Conservation (phyloP, 495 filamentous ascomycete genomes). For the Neurospora cerealis region DNA sequence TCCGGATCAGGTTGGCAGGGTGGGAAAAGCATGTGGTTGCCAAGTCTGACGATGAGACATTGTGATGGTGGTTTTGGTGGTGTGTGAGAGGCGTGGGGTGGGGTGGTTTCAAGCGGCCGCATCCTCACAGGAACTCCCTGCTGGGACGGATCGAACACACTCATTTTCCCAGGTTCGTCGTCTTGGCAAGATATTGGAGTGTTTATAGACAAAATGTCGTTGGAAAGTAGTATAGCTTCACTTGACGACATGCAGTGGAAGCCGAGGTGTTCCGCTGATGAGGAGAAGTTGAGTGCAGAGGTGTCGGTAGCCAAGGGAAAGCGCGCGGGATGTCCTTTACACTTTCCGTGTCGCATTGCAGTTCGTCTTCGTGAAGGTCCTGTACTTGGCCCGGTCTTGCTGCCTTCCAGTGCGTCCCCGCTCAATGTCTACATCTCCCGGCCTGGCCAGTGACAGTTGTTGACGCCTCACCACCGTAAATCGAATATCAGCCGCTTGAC, state of each 20-base stretch:
- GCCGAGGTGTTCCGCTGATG: background rate
- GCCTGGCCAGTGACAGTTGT: background rate
- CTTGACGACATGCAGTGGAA: background rate
- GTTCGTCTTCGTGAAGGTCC: background rate
- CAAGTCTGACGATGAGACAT: background rate
- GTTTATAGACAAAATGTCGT: background rate
- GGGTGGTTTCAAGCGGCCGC: background rate
- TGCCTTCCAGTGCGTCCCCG: background rate
- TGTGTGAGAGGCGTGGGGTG: background rate
- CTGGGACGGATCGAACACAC: background rate
- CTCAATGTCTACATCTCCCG: background rate
- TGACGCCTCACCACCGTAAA: background rate
- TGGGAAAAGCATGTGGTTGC: background rate
- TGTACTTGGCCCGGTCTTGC: background rate
- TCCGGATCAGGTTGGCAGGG: background rate
- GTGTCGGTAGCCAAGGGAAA: background rate
- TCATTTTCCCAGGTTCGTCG: background rate
- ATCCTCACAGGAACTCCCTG: background rate
- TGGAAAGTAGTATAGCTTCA: background rate
- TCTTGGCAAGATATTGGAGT: background rate
- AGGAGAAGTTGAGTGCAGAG: background rate
- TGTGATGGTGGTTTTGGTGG: background rate
- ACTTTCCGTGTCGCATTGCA: background rate
- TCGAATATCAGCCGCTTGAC: background rate
- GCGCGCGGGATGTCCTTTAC: background rate